These are phyloP conservation scores for Talaromyces sp. DNA, from an alignment of 2,329 filamentous ascomycete genomes.

Conservation along the genomic window DNA sequence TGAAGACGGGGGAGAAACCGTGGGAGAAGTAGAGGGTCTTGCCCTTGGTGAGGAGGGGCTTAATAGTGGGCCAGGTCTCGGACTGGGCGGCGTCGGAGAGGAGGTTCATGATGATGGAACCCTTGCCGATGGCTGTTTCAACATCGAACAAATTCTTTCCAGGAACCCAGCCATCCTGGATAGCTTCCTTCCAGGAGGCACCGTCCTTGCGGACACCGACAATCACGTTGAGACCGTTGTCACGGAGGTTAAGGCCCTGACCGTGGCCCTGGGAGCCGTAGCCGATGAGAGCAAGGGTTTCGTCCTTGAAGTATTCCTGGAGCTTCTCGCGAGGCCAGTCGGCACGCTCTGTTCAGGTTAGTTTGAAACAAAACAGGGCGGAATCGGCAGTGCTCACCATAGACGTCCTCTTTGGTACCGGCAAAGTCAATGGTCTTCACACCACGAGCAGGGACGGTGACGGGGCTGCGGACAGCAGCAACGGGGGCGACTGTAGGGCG, in stretches of 20 bases:
- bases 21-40: slow-evolving; percentile 99
- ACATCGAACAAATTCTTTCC: slow-evolving; percentile 99
- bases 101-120: slow-evolving; percentile 98
- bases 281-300: slow-evolving; percentile 97
- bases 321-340: slow-evolving; percentile 99
- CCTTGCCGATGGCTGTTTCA: slow-evolving; percentile 88
- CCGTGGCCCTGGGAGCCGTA: slow-evolving; percentile 98
- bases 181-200: slow-evolving; percentile 95
- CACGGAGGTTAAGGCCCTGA: slow-evolving; percentile 98
- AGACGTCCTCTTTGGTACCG: slow-evolving; percentile 89
- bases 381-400: slow-evolving; percentile 29
- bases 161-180: slow-evolving; percentile 95
- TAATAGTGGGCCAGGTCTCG: slow-evolving; percentile 97
- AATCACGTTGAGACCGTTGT: slow-evolving; percentile 99
- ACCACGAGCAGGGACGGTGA: slow-evolving; percentile 58
- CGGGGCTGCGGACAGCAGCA: slow-evolving; percentile 39
- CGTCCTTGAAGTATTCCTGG: slow-evolving; percentile 99
- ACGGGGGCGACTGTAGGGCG: slow-evolving; percentile 46
- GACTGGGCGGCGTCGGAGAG: slow-evolving; percentile 96
- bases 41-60: slow-evolving; percentile 96
- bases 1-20: slow-evolving; percentile 99
- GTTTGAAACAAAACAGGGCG: background rate
- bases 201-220: slow-evolving; percentile 98
- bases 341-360: slow-evolving; percentile 67
- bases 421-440: slow-evolving; percentile 99